phyloP scores from a whole-genome alignment of 345 rosid species.

The Pugionium dolabratum region DNA sequence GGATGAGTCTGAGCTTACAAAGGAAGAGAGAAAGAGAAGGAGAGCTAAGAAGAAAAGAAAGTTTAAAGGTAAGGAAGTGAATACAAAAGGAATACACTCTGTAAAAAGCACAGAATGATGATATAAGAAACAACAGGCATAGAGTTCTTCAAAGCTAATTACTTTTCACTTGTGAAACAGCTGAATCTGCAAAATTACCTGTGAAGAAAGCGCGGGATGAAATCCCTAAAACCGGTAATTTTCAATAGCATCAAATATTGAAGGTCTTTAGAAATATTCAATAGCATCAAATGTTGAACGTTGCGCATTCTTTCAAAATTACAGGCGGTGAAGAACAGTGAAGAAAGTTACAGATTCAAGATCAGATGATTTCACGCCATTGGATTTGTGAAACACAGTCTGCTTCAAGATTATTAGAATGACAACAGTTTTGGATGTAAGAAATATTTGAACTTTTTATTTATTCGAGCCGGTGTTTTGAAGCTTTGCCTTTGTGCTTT shows the following conservation, averaged over 20 bases:
- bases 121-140: not conserved
- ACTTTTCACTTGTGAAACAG: conserved; percentile 42
- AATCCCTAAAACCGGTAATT: conserved; percentile 45
- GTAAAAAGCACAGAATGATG: not conserved
- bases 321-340: conserved; percentile 31
- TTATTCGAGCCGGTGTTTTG: not conserved
- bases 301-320: conserved; percentile 1
- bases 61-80: conserved; percentile 61
- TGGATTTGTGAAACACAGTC: conserved; percentile 8
- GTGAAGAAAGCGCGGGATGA: conserved; percentile 50
- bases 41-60: conserved; percentile 97
- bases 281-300: conserved; percentile 7
- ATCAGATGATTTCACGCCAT: conserved; percentile 6
- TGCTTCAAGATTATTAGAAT: conserved; percentile 4
- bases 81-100: not conserved
- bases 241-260: not conserved
- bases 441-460: conserved; percentile 7
- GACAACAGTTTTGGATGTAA: conserved; percentile 28
- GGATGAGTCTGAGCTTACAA: conserved; percentile 82
- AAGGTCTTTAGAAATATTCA: not conserved
- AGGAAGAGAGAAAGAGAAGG: conserved; percentile 87
- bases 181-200: conserved; percentile 55
- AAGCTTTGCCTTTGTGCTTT: not conserved
- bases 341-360: conserved; percentile 3
- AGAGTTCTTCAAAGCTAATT: conserved; percentile 6